Base-by-base conservation (phyloP, 257 asterid genomes). In the Lantana camara region DNA sequence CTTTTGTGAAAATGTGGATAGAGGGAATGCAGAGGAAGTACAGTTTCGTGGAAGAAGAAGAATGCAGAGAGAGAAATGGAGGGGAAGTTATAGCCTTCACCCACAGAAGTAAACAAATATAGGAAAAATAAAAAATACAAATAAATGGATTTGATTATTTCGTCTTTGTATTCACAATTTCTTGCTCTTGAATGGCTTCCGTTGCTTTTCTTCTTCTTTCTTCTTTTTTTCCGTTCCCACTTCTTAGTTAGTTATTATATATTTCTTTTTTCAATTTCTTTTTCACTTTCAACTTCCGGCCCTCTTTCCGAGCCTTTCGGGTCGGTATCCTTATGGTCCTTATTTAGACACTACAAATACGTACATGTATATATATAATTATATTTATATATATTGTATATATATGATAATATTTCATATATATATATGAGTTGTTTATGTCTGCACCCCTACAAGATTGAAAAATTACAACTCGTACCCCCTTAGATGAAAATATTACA, bases 291-390 rank as follows among this genome's bases (percentile, higher is more conserved):
- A 49, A 60, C 66, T 30, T 56, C 22, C 74, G 60, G 71, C 69
- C 70, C 80, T 72, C 63, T 30, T 59, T 76, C 86, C 85, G 69
- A 70, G 60, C 85, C 95, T 73, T 57, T 72, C 42, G 89, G 69
- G 64, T 73, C 89, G 91, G 89, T 37, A 29, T 65, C 75, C 41
- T 38, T 55, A 44, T 68, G 79, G 71, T 68, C 32, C 71, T 49
- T 19, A 61, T 67, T 49, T 48, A 11, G 35, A 32, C 50, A 19
- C n/a, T n/a, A n/a, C n/a, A n/a, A n/a, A n/a, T n/a, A n/a, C n/a
- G 7, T 40, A 29, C 27, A 49, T 46, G n/a, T 1, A 22, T 3
- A 15, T n/a, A 17, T 34, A 10, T 60, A 5, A 2, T 27, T 27
- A 27, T 27, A 2, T 27, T 2, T 41, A 19, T 12, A 7, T 0